Evolutionary conservation across 768 basidiomycete species (phyloP).

Genomic region (Russula ochroleuca): DNA sequence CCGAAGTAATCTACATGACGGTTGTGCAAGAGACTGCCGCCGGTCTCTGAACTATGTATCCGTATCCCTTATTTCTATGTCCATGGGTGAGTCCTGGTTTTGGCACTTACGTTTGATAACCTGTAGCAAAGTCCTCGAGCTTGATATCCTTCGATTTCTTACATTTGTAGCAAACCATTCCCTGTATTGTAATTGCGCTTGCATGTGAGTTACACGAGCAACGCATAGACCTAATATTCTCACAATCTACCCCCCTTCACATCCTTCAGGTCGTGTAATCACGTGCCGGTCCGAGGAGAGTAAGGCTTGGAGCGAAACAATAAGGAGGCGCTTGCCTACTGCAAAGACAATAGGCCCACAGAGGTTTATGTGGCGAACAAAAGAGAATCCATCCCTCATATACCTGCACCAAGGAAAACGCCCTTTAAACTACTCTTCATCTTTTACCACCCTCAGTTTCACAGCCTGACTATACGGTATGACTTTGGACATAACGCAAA

Average conservation of each 20-base stretch:
- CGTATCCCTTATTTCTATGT: not conserved
- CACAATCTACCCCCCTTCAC: no score
- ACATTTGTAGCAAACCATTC: slow-evolving; percentile 19
- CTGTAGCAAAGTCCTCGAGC: slow-evolving; percentile 23
- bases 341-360: slow-evolving; percentile 9
- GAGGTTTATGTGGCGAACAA: slow-evolving; percentile 12
- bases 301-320: not conserved
- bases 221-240: not conserved
- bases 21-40: slow-evolving; percentile 24
- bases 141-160: slow-evolving; percentile 12
- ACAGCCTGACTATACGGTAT: not conserved
- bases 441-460: slow-evolving; percentile 10
- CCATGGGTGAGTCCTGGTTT: not conserved
- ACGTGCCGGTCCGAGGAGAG: not conserved
- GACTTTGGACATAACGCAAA: no score
- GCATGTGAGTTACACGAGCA: slow-evolving; percentile 1
- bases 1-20: slow-evolving; percentile 24
- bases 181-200: slow-evolving; percentile 11
- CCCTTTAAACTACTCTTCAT: not conserved
- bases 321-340: not conserved
- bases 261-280: not conserved
- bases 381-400: slow-evolving; percentile 10
- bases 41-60: not conserved
- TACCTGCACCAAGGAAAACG: not conserved
- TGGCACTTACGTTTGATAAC: slow-evolving; percentile 4